Conservation (phyloP, 176 grass and related monocot species). For the Carex myosuroides region DNA sequence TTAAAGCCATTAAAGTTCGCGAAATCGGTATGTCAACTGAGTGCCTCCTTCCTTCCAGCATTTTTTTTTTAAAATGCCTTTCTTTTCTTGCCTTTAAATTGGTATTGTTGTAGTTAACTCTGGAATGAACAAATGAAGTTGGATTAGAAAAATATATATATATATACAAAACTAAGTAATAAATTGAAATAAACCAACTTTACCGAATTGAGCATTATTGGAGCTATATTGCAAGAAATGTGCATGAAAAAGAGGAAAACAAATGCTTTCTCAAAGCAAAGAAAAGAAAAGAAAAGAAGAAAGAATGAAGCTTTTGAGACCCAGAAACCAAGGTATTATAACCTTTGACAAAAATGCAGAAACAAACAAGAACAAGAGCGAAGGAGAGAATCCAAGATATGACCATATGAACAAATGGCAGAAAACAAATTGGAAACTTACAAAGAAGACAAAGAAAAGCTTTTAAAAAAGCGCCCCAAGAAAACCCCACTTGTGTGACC, state of each 20-base stretch:
- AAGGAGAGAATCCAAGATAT: background rate
- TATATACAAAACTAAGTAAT: background rate
- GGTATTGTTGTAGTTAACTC: background rate
- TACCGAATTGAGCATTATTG: background rate
- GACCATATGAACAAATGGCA: background rate
- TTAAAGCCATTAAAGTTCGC: slow-evolving; percentile 62
- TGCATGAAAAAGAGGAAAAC: background rate
- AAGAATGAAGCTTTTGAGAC: background rate
- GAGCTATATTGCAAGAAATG: background rate
- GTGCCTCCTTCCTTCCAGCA: slow-evolving; percentile 74
- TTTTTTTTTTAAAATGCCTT: slow-evolving; percentile 30
- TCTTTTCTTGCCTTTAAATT: background rate
- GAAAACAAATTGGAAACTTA: slow-evolving; percentile 20
- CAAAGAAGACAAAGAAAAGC: slow-evolving; percentile 20
- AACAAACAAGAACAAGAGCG: background rate
- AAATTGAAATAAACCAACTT: background rate
- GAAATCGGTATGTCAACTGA: slow-evolving; percentile 92
- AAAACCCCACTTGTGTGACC: slow-evolving; percentile 7
- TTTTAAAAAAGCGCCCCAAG: slow-evolving; percentile 23
- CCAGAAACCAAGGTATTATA: background rate
- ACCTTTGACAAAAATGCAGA: slow-evolving; percentile 1
- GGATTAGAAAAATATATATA: background rate
- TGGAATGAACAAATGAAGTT: background rate
- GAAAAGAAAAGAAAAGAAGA: background rate
- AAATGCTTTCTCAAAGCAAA: slow-evolving; percentile 1